Percentiles rank a stretch among this genome's conserved stretches.
Evolutionary conservation across 805 yeast species (phyloP).

Genomic region (Cyberlindnera americana): DNA sequence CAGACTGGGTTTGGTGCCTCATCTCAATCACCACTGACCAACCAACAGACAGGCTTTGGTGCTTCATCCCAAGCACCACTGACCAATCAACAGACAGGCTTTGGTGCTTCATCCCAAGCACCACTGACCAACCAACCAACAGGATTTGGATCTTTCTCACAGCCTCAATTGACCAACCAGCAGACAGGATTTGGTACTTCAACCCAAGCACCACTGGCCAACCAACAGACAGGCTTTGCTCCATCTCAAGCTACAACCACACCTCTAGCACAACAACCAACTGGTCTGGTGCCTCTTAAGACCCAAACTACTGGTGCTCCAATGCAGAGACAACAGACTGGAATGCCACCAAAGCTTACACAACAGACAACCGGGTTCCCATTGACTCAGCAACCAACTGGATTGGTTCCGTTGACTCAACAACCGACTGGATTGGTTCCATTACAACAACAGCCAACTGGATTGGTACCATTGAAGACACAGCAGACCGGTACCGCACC

Average conservation of each 20-base stretch:
- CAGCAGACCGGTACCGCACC: conserved; percentile 39
- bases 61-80: neutral
- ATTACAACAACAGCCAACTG: conserved; percentile 17
- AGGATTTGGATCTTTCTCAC: conserved; percentile 29
- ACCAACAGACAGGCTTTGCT: conserved; percentile 11
- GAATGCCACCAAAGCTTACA: conserved; percentile 47
- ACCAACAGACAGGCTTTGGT: conserved; percentile 13
- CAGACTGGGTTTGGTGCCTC: conserved; percentile 6
- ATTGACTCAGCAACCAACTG: conserved; percentile 36
- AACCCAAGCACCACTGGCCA: conserved; percentile 3
- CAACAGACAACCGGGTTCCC: conserved; percentile 18
- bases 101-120: neutral
- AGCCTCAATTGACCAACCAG: conserved; percentile 16
- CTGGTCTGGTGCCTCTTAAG: conserved; percentile 13
- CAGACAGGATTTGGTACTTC: conserved; percentile 6
- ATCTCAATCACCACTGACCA: neutral
- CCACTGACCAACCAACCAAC: conserved; percentile 20
- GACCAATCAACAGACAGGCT: conserved; percentile 11
- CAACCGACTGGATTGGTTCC: conserved; percentile 21
- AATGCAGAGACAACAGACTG: conserved; percentile 59
- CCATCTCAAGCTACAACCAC: neutral
- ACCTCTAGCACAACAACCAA: conserved; percentile 10
- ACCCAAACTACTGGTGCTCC: conserved; percentile 14
- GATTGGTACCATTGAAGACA: conserved; percentile 11
- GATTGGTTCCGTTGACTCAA: conserved; percentile 26